phyloP scores from a whole-genome alignment of 2,329 filamentous ascomycete genomes.

The Aspergillus unguis region DNA sequence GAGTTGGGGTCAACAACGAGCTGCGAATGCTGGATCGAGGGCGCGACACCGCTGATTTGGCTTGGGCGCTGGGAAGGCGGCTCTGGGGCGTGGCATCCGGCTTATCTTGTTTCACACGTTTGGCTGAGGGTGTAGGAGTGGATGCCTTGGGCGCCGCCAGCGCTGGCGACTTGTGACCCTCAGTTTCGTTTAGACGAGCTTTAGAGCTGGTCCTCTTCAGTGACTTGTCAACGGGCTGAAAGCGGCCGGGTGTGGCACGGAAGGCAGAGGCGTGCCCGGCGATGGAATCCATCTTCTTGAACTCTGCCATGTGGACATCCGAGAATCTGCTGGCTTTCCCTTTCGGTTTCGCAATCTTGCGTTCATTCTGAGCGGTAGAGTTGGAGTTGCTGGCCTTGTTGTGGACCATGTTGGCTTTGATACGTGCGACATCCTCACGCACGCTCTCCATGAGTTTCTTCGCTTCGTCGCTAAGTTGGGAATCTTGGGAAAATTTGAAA shows the following conservation, averaged over 20 bases:
- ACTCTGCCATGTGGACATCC: constrained; percentile 78
- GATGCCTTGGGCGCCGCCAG: constrained; percentile 31
- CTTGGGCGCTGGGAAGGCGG: constrained; percentile 38
- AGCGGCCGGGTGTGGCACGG: constrained; percentile 47
- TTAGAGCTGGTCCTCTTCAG: constrained; percentile 57
- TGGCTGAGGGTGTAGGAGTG: constrained; percentile 51
- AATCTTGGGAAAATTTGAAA: constrained; percentile 46
- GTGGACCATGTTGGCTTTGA: constrained; percentile 65
- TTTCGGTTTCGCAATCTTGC: constrained; percentile 77
- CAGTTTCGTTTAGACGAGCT: constrained; percentile 62
- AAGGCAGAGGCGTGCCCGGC: constrained; percentile 77
- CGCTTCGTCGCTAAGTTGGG: constrained; percentile 49
- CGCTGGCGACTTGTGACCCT: constrained; percentile 42
- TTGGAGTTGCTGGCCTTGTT: constrained; percentile 54
- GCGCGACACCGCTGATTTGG: constrained; percentile 22
- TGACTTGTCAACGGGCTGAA: constrained; percentile 39
- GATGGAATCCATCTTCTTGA: constrained; percentile 98
- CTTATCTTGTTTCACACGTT: constrained; percentile 66
- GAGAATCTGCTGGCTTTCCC: constrained; percentile 77
- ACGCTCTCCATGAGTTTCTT: constrained; percentile 63
- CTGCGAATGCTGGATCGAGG: constrained; percentile 49
- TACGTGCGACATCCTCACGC: constrained; percentile 66
- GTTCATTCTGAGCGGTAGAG: constrained; percentile 45
- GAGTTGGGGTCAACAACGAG: constrained; percentile 73
- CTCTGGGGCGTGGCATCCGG: constrained; percentile 67